Percentiles rank a stretch among this genome's conserved stretches.
phyloP scores from a whole-genome alignment of 148 eudicot genomes.

The Chenopodium suecicum region DNA sequence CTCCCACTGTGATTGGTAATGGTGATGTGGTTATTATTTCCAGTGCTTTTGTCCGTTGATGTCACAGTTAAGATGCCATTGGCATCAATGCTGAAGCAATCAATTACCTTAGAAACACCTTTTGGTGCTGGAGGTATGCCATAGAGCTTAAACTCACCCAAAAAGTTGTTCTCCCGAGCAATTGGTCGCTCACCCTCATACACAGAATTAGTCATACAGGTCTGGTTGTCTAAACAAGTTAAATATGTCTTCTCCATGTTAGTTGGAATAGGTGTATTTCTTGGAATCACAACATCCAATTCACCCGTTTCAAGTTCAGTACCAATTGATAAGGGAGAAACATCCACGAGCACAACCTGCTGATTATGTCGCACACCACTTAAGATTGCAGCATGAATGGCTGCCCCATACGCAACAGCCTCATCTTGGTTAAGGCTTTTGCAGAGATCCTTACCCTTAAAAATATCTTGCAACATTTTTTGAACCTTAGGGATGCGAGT shows the following conservation, averaged over 20 bases:
- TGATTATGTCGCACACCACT: neutral
- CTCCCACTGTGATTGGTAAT: neutral
- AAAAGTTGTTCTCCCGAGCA: neutral
- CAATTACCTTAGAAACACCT: neutral
- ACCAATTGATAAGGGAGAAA: neutral
- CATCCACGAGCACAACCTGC: neutral
- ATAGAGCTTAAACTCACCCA: neutral
- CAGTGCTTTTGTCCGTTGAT: neutral
- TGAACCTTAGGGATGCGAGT: neutral
- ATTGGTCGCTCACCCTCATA: neutral
- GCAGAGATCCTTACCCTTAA: neutral
- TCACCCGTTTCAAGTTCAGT: neutral
- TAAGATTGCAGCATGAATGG: neutral
- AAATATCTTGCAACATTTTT: neutral
- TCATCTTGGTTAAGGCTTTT: neutral
- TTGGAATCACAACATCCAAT: neutral
- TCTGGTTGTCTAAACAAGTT: neutral
- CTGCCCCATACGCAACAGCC: neutral
- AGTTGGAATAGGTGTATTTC: neutral
- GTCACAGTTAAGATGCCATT: neutral
- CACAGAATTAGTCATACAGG: neutral
- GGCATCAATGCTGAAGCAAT: neutral
- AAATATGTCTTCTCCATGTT: neutral
- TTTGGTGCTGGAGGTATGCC: neutral
- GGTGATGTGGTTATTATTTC: neutral